Conservation (phyloP, 1,284 basidiomycete species). For the Lignosus rhinocerotis region DNA sequence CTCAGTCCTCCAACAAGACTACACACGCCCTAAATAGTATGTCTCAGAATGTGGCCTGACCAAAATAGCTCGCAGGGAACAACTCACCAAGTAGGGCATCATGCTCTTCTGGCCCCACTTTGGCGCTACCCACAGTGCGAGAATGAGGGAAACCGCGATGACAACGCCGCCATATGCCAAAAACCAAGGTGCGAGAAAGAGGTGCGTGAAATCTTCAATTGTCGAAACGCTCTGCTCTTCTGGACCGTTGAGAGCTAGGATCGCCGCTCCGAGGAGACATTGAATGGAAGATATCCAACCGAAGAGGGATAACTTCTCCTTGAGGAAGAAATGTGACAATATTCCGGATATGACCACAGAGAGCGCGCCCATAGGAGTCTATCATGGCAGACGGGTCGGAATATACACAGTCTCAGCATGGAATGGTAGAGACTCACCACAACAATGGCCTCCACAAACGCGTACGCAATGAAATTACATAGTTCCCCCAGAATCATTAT, state of each 20-base stretch:
- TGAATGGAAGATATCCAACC: conserved; percentile 64
- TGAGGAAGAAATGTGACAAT: conserved; percentile 68
- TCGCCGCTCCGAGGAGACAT: conserved; percentile 43
- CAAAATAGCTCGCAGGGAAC: neutral
- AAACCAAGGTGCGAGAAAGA: conserved; percentile 66
- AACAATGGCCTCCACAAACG: conserved; percentile 53
- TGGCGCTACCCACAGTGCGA: conserved; percentile 50
- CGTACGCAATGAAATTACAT: conserved; percentile 39
- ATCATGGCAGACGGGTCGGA: neutral
- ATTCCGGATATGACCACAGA: conserved; percentile 73
- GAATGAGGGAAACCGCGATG: conserved; percentile 36
- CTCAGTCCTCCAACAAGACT: conserved; percentile 68
- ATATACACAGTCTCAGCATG: conserved; percentile 1
- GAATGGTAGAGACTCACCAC: conserved; percentile 36
- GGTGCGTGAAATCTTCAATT: conserved; percentile 57
- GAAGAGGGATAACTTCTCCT: conserved; percentile 60
- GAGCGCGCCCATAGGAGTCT: conserved; percentile 66
- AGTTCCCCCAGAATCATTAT: conserved; percentile 46
- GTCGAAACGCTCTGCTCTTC: conserved; percentile 57
- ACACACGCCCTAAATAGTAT: conserved; percentile 44
- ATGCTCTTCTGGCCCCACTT: conserved; percentile 64
- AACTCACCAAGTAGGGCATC: conserved; percentile 51
- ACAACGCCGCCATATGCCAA: conserved; percentile 53
- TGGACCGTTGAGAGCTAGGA: conserved; percentile 64
- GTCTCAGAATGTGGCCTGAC: neutral